phyloP scores from a whole-genome alignment of 768 basidiomycete species.

The Kwoniella sp. region DNA sequence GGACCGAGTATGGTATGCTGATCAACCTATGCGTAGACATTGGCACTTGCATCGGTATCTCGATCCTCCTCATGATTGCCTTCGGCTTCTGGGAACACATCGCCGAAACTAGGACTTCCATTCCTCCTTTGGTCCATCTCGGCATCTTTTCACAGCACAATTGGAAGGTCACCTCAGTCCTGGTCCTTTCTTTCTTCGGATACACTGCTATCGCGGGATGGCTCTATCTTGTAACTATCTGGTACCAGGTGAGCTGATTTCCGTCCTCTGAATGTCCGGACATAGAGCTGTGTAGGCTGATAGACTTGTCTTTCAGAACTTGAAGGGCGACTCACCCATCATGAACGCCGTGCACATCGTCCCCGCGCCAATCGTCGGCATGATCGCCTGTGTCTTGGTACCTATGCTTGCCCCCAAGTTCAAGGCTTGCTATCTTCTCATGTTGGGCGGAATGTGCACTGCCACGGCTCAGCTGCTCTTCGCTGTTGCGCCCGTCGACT shows the following conservation, averaged over 20 bases:
- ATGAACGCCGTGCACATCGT: constrained; percentile 26
- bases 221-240: constrained; percentile 27
- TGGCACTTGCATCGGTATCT: constrained; percentile 66
- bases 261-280: too few relatives aligned
- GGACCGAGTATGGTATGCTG: constrained; percentile 19
- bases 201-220: constrained; percentile 19
- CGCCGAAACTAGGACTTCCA: constrained; percentile 58
- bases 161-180: constrained; percentile 23
- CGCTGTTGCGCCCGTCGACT: constrained; percentile 32
- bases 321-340: constrained; percentile 28
- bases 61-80: constrained; percentile 61
- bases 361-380: constrained; percentile 27
- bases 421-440: constrained; percentile 22
- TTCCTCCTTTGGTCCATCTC: constrained; percentile 39
- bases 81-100: constrained; percentile 69
- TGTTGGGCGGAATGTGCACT: constrained; percentile 24
- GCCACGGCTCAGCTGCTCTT: constrained; percentile 25
- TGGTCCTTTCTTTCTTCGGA: constrained; percentile 23
- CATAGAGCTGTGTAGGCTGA: too few relatives aligned
- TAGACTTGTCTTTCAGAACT: constrained; percentile 2
- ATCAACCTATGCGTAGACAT: constrained; percentile 65
- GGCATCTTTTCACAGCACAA: constrained; percentile 32
- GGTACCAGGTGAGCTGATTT: constrained; percentile 30
- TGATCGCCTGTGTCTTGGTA: constrained; percentile 19
- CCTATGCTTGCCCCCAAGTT: constrained; percentile 28